phyloP scores from a whole-genome alignment of 2,329 filamentous ascomycete genomes.

The Thelonectria olida region DNA sequence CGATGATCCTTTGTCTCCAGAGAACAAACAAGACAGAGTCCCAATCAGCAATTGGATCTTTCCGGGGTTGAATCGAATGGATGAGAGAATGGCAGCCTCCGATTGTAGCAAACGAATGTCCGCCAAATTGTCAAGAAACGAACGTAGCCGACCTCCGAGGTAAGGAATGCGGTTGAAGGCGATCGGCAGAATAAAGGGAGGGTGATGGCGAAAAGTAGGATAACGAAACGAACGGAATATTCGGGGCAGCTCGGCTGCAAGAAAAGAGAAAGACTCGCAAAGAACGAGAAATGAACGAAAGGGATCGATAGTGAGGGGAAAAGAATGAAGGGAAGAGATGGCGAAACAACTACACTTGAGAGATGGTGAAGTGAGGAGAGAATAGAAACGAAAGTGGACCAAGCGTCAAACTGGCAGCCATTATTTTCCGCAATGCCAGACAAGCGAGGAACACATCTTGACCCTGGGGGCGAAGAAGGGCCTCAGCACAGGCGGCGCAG shows the following conservation, averaged over 20 bases:
- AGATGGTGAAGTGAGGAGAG: constrained; percentile 4
- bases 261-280: constrained; percentile 13
- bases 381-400: constrained; percentile 18
- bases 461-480: constrained; percentile 4
- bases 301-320: constrained; percentile 32
- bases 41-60: neutral
- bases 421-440: constrained; percentile 13
- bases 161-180: constrained; percentile 34
- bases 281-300: constrained; percentile 29
- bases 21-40: constrained; percentile 1
- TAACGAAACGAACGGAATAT: constrained; percentile 23
- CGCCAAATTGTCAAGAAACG: constrained; percentile 11
- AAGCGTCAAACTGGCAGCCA: constrained; percentile 4
- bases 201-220: constrained; percentile 18
- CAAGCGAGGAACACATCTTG: constrained; percentile 12
- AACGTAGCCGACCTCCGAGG: constrained; percentile 27
- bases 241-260: constrained; percentile 36
- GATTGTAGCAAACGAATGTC: constrained; percentile 1
- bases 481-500: constrained; percentile 4
- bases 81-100: neutral
- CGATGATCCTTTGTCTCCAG: constrained; percentile 14
- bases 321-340: constrained; percentile 27
- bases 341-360: constrained; percentile 16
- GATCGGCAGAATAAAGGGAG: constrained; percentile 20
- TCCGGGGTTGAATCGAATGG: constrained; percentile 5